Base-by-base conservation (phyloP, 129 eudicot species). In the Centella asiatica region DNA sequence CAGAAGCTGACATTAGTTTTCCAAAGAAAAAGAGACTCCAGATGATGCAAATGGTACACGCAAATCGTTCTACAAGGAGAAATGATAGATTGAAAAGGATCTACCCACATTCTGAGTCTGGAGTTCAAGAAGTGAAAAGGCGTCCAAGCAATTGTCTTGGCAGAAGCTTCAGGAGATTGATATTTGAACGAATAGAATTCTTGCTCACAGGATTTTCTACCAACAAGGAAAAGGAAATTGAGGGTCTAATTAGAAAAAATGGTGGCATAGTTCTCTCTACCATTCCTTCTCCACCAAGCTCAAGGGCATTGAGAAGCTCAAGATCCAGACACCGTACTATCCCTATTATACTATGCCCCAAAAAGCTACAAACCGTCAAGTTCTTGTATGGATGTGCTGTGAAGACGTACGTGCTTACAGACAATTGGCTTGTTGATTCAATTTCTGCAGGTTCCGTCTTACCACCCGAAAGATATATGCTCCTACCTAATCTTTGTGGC, bases 331-430 rank as follows among this genome's bases (percentile, higher is more conserved):
- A 55, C 45, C 72, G 34, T 66, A 66, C 14, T 27, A 78, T 70
- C 69, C 86, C 95, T 33, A 44, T 88, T 67, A 57, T 89, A 46
- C 22, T 89, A 52, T 80, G 92, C 73, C 49, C 72, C 25, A 83
- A 70, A 72, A 83, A 78, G 85, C 78, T 76, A 60, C 85, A 83
- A 42, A 85, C 97, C 32, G 59, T 83, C 40, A 80, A 78, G 75
- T 89, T 89, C 79, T 68, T 89, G 79, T 89, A 85, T 62, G 97
- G 89, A 39, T 83, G 97, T 74, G 86, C 95, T 10, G 82, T 85
- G 59, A 76, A 76, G 48, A 86, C 95, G 26, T 68, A 44, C 61
- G 57, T 89, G 53, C 83, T 89, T 50, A 78, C 74, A 64, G 79
- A 72, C 19, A 69, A 70, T 46, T 89, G 97, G 97, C 82, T 86